Base-by-base conservation (phyloP, 2,329 filamentous ascomycete species). In the Immersiporthe knoxdaviesiana region DNA sequence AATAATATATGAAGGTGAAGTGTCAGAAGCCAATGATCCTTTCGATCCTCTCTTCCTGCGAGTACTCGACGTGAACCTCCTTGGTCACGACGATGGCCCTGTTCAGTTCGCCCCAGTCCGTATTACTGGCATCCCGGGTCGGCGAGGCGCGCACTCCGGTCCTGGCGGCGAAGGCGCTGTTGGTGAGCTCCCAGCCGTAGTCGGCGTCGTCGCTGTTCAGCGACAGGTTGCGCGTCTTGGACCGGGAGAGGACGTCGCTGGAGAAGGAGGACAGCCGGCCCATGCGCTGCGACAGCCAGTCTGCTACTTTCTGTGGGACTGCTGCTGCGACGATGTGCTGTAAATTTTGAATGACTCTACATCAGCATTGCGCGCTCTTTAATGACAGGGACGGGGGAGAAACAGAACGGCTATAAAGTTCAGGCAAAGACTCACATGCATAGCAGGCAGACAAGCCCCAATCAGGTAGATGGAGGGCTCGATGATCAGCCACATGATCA, bases 401-500 rank as follows among this genome's bases (percentile, higher is more conserved):
- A n/a, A n/a, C n/a, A n/a, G n/a, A n/a, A n/a, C n/a, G n/a, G n/a
- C n/a, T n/a, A n/a, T n/a, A n/a, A n/a, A n/a, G n/a, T n/a, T n/a
- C n/a, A n/a, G n/a, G n/a, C n/a, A n/a, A n/a, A n/a, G n/a, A 30
- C 69, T 70, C 30, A 70, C 69, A 56, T 70, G 69, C 69, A 66
- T 66, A 6, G 69, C 69, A 27, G 69, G 69, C 10, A 70, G 59
- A n/a, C 69, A 70, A 3, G 66, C 63, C 27, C 50, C 69, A n/a
- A 70, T 64, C 12, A 70, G 39, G 21, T 70, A 70, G 21, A 70
- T 60, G 14, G 66, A 68, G 16, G 69, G 69, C 52, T 70, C 69
- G 2, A 70, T 63, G 5, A 66, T 47, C 2, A 70, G 44, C 69
- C 69, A 70, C 27, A 68, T 58, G 2, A 70, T 56, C 69, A 70